Evolutionary conservation across 345 rosid genomes (phyloP).

Genomic region (Triadica sebifera): DNA sequence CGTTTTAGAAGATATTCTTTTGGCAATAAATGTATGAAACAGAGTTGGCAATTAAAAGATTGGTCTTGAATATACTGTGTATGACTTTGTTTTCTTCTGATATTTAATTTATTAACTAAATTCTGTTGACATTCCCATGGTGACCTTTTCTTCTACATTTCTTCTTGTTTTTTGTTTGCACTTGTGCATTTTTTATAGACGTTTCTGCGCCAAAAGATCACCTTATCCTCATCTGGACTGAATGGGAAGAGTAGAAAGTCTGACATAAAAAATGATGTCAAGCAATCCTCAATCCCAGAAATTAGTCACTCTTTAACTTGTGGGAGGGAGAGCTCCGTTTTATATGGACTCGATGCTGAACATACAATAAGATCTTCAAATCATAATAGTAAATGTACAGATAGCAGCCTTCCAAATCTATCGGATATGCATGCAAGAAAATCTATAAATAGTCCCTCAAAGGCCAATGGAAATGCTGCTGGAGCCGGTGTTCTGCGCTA

Average conservation of each 20-base stretch:
- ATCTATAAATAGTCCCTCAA: constrained; percentile 17
- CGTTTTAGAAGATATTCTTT: too few relatives aligned
- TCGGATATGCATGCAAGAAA: not conserved
- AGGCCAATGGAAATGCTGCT: constrained; percentile 12
- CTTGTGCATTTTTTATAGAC: constrained; percentile 43
- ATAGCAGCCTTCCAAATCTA: constrained; percentile 15
- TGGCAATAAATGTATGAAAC: too few relatives aligned
- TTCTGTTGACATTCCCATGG: not conserved
- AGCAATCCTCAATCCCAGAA: constrained; percentile 12
- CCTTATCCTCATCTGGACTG: constrained; percentile 53
- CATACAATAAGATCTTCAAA: constrained; percentile 1
- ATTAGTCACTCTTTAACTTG: constrained; percentile 10
- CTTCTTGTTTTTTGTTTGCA: not conserved
- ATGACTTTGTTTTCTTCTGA: not conserved
- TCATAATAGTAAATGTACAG: constrained; percentile 4
- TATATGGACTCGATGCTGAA: not conserved
- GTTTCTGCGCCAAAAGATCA: constrained; percentile 87
- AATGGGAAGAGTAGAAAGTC: constrained; percentile 2
- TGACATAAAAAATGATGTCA: constrained; percentile 11
- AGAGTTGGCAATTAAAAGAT: too few relatives aligned
- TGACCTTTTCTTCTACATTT: not conserved
- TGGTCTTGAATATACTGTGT: too few relatives aligned
- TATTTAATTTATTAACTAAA: not conserved
- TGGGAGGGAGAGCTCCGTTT: not conserved
- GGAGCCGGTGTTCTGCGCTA: constrained; percentile 27